Evolutionary conservation across 2,329 filamentous ascomycete species (phyloP).

Genomic region (Ophiostoma sp.): DNA sequence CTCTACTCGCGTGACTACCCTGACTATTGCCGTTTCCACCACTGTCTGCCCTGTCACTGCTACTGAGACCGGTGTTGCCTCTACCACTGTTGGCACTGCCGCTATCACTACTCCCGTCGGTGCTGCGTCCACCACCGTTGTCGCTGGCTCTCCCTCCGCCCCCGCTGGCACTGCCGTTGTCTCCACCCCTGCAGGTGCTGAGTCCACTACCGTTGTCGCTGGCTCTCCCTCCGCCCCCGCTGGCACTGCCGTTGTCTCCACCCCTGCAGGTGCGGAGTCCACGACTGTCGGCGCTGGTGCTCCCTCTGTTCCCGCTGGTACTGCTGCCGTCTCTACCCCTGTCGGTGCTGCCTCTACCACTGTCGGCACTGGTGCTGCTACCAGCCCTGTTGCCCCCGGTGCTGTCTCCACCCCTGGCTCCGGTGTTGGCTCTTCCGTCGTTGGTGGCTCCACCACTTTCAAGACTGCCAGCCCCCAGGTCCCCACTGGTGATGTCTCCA

Average conservation of each 20-base stretch:
- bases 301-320: background rate
- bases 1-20: conserved; percentile 41
- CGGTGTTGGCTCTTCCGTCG: conserved; percentile 26
- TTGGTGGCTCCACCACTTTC: background rate
- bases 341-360: background rate
- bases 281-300: conserved; percentile 15
- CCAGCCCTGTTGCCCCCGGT: background rate
- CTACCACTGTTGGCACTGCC: background rate
- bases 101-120: background rate
- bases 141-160: background rate
- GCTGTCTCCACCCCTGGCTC: background rate
- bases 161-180: background rate
- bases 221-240: background rate
- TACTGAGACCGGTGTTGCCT: conserved; percentile 40
- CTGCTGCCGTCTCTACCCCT: background rate
- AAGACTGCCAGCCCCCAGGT: background rate
- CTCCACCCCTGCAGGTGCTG: background rate
- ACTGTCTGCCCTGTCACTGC: conserved; percentile 58
- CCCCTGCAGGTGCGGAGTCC: conserved; percentile 26
- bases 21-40: conserved; percentile 53
- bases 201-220: background rate
- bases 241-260: background rate
- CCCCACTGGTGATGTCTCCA: conserved; percentile 1
- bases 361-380: background rate
- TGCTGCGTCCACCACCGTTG: background rate